Evolutionary conservation across 768 basidiomycete species (phyloP).

Genomic region (Podaxis carcinomalis): DNA sequence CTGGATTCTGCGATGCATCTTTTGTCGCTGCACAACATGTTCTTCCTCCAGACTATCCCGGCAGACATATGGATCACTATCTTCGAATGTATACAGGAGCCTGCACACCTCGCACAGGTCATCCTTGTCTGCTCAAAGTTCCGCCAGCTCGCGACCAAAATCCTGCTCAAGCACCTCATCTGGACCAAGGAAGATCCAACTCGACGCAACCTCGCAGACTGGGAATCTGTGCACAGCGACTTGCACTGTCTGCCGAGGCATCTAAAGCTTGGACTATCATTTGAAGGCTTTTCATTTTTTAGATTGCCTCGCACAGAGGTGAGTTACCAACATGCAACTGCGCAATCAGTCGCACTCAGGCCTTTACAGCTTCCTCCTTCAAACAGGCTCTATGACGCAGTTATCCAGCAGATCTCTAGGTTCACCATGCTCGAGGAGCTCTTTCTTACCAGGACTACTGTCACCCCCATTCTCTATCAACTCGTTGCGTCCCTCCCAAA

Average conservation of each 20-base stretch:
- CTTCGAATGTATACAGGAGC: constrained; percentile 20
- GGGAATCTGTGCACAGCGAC: constrained; percentile 15
- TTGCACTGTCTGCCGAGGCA: constrained; percentile 16
- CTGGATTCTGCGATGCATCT: constrained; percentile 1
- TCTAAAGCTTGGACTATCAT: constrained; percentile 20
- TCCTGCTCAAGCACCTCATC: constrained; percentile 20
- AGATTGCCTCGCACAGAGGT: neutral
- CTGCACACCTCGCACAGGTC: constrained; percentile 18
- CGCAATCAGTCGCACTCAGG: neutral
- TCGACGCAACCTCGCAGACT: constrained; percentile 19
- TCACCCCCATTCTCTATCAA: constrained; percentile 23
- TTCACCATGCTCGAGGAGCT: constrained; percentile 23
- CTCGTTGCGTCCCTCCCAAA: constrained; percentile 20
- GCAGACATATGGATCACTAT: constrained; percentile 29
- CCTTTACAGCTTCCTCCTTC: neutral
- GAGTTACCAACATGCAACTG: neutral
- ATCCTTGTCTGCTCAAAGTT: constrained; percentile 22
- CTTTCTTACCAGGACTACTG: constrained; percentile 17
- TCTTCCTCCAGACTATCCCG: constrained; percentile 16
- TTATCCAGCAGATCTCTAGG: constrained; percentile 17
- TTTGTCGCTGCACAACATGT: constrained; percentile 10
- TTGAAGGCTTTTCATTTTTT: constrained; percentile 12
- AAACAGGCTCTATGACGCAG: constrained; percentile 18
- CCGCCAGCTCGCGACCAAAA: constrained; percentile 20
- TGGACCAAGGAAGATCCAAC: constrained; percentile 20